A percentile compares a stretch with the other conserved stretches of the same genome.
Conservation (phyloP, 75 land plant genomes). For the Pseudotsuga menziesii region DNA sequence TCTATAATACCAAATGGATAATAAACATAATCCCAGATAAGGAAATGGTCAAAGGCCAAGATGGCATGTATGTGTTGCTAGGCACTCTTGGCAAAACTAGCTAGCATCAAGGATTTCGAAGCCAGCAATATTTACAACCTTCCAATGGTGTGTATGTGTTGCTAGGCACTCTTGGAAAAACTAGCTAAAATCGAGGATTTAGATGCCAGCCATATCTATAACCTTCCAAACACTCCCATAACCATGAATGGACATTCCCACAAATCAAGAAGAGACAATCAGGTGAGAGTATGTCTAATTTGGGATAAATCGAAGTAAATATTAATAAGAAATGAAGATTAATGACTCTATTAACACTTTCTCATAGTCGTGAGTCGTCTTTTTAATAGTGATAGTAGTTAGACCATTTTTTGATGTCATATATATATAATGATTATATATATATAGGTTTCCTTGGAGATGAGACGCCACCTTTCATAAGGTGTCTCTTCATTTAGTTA, state of each 20-base stretch:
- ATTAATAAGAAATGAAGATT: background rate
- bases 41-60: no score
- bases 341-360: no score
- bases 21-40: no score
- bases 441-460: no score
- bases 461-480: no score
- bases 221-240: background rate
- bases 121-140: background rate
- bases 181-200: background rate
- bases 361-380: no score
- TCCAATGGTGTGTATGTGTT: background rate
- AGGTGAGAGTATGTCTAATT: background rate
- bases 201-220: background rate
- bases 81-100: background rate
- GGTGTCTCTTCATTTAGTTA: no score
- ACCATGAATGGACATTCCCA: background rate
- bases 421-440: no score
- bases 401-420: no score
- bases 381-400: no score
- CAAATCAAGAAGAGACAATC: background rate
- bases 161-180: background rate
- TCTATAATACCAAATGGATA: no score
- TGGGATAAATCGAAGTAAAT: background rate
- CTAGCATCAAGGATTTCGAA: no score
- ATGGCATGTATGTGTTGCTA: background rate